Percentiles rank a stretch among this genome's conserved stretches.
Conservation (phyloP, 345 rosid genomes). For the Reutealis trisperma region DNA sequence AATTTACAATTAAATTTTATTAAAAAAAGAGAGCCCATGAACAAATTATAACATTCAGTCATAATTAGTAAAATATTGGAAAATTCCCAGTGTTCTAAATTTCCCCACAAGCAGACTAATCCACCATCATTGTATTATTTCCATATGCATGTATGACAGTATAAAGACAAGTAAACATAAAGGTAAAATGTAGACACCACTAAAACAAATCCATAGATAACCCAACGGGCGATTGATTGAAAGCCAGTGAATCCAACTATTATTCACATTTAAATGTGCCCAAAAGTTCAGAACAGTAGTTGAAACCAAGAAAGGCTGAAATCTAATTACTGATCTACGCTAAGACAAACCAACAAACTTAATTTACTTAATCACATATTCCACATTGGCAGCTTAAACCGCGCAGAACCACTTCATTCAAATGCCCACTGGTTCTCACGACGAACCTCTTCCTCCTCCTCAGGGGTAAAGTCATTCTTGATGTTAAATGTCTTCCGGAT, state of each 20-base stretch:
- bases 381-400: neutral
- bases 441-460: constrained; percentile 33
- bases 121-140: too few relatives aligned
- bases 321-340: neutral
- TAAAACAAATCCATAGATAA: neutral
- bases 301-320: neutral
- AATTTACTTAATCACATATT: neutral
- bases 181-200: neutral
- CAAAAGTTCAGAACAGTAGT: neutral
- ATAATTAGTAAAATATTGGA: too few relatives aligned
- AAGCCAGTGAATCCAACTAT: neutral
- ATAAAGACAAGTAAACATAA: neutral
- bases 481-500: constrained; percentile 32
- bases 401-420: constrained; percentile 10
- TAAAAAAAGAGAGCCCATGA: too few relatives aligned
- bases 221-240: neutral
- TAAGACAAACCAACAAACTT: neutral
- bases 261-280: constrained; percentile 13
- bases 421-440: constrained; percentile 38
- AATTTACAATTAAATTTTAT: too few relatives aligned
- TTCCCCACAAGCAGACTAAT: too few relatives aligned
- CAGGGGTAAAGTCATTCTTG: constrained; percentile 29
- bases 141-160: neutral
- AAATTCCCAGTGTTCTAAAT: too few relatives aligned
- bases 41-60: too few relatives aligned